Percentiles rank a stretch among this genome's conserved stretches.
phyloP scores from a whole-genome alignment of 768 basidiomycete species.

The Leccinellum rugosiceps region DNA sequence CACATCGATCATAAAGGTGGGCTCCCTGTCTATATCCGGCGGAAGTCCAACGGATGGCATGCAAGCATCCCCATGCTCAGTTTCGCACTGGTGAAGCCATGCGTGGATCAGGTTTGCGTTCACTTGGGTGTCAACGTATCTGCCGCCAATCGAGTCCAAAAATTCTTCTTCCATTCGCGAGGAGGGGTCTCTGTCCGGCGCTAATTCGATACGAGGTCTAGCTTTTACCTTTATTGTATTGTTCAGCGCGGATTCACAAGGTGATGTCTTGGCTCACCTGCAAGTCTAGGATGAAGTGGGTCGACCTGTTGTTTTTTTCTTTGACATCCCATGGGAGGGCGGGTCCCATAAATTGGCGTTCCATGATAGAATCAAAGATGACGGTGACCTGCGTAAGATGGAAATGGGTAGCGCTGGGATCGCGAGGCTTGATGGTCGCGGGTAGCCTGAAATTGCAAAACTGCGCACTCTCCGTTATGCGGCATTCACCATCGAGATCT shows the following conservation, averaged over 20 bases:
- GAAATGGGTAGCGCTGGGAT: constrained; percentile 6
- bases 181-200: neutral
- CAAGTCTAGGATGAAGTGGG: constrained; percentile 4
- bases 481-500: constrained; percentile 5
- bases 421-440: neutral
- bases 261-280: neutral
- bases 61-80: constrained; percentile 7
- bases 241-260: neutral
- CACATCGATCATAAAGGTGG: constrained; percentile 17
- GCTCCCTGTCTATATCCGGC: neutral
- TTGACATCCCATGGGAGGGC: constrained; percentile 11
- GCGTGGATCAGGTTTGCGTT: constrained; percentile 7
- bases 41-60: neutral
- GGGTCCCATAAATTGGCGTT: neutral
- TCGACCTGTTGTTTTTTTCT: neutral
- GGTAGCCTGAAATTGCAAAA: constrained; percentile 11
- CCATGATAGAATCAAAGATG: neutral
- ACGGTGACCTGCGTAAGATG: constrained; percentile 11
- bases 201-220: neutral
- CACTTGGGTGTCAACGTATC: constrained; percentile 1
- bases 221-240: constrained; percentile 3
- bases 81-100: constrained; percentile 17
- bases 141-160: constrained; percentile 7
- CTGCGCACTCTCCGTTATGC: neutral
- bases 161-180: neutral